Conservation (phyloP, 306 rosid species). For the Cucumis melo region DNA sequence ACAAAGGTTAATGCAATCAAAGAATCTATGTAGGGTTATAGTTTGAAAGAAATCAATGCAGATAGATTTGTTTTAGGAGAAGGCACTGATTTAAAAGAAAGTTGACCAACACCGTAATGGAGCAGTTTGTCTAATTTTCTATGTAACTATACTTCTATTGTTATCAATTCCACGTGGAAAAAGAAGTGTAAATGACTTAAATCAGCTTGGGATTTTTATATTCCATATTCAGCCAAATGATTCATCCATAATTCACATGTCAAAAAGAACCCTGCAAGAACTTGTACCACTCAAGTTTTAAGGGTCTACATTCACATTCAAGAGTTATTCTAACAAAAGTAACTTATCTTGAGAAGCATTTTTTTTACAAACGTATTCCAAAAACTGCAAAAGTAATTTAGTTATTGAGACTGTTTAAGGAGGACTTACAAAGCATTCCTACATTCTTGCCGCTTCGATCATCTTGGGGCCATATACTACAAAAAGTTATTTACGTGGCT, state of each 20-base stretch:
- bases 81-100: neutral
- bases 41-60: neutral
- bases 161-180: neutral
- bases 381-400: no score
- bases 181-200: no score
- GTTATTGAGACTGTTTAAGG: no score
- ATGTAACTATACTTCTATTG: neutral
- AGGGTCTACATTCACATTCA: neutral
- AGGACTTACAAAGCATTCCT: constrained; percentile 80
- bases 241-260: neutral
- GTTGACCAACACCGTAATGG: no score
- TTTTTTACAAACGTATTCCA: no score
- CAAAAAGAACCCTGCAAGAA: neutral
- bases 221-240: neutral
- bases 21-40: neutral
- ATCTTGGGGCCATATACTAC: constrained; percentile 47
- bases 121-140: no score
- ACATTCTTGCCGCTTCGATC: constrained; percentile 67
- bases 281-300: neutral
- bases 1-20: neutral
- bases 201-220: neutral
- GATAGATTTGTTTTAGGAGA: neutral
- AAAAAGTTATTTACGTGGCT: neutral
- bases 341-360: no score
- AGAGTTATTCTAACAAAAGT: no score